Conservation (phyloP, 2,329 filamentous ascomycete genomes). For the Tothia fuscella region DNA sequence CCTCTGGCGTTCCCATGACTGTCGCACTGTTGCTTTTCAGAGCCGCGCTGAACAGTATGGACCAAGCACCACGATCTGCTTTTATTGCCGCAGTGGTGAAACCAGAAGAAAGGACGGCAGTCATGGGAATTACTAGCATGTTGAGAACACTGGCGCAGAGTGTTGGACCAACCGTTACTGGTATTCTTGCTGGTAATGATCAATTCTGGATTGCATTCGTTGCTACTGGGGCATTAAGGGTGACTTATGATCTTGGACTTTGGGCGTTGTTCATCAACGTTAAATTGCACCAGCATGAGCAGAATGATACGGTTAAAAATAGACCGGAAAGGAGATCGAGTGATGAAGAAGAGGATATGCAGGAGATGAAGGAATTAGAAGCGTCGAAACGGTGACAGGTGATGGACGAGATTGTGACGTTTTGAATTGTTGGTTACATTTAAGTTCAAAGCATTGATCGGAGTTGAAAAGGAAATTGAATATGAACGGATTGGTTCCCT, state of each 20-base stretch:
- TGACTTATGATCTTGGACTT: conserved; percentile 24
- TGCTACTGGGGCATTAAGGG: conserved; percentile 24
- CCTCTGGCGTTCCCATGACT: conserved; percentile 21
- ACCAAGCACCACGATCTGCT: conserved; percentile 53
- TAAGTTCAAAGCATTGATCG: too few relatives aligned
- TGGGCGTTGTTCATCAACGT: conserved; percentile 17
- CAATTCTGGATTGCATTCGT: conserved; percentile 30
- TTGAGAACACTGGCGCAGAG: conserved; percentile 48
- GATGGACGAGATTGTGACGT: too few relatives aligned
- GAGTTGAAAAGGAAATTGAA: too few relatives aligned
- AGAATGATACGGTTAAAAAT: conserved; percentile 15
- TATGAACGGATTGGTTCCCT: too few relatives aligned
- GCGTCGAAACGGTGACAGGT: too few relatives aligned
- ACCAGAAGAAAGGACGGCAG: conserved; percentile 53
- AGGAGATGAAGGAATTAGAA: too few relatives aligned
- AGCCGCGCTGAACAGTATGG: conserved; percentile 55
- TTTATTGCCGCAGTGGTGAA: conserved; percentile 56
- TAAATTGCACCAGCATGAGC: conserved; percentile 7
- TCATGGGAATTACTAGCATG: conserved; percentile 57
- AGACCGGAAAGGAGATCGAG: neutral
- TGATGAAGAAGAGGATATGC: conserved; percentile 7
- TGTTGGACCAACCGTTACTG: conserved; percentile 25
- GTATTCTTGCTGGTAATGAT: conserved; percentile 21
- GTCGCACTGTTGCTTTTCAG: conserved; percentile 47
- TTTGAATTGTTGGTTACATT: too few relatives aligned